phyloP scores from a whole-genome alignment of 1,284 basidiomycete species.

The Trametes versicolor region DNA sequence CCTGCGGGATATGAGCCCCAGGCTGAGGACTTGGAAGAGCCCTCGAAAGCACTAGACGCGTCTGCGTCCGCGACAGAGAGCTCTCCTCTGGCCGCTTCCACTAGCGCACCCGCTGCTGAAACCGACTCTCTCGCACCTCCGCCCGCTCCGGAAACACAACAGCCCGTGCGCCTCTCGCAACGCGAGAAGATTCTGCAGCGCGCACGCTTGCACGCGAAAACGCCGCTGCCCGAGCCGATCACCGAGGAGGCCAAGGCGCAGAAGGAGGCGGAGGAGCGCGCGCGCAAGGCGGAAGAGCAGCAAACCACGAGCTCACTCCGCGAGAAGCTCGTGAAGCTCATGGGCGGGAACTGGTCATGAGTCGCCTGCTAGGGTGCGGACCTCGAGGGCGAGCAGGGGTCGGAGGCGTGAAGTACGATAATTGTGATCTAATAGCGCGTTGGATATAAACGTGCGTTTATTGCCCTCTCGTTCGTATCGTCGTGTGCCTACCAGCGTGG shows the following conservation, averaged over 20 bases:
- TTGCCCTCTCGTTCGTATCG: too few relatives aligned
- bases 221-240: slow-evolving; percentile 33
- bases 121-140: not conserved
- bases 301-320: slow-evolving; percentile 34
- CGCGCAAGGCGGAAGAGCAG: slow-evolving; percentile 25
- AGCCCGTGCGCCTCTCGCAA: slow-evolving; percentile 2
- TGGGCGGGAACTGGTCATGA: slow-evolving; percentile 35
- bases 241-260: slow-evolving; percentile 19
- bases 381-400: not conserved
- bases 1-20: not conserved
- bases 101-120: not conserved
- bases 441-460: not conserved
- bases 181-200: slow-evolving; percentile 37
- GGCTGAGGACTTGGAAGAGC: not conserved
- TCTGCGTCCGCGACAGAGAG: not conserved
- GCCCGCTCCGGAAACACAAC: not conserved
- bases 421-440: slow-evolving; percentile 8
- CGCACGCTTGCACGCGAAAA: slow-evolving; percentile 41
- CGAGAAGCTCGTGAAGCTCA: slow-evolving; percentile 40
- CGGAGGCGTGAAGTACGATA: slow-evolving; percentile 15
- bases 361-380: not conserved
- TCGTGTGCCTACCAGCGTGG: too few relatives aligned
- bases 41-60: not conserved
- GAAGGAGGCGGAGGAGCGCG: slow-evolving; percentile 20
- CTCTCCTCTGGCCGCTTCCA: not conserved